Conservation (phyloP, 441 rosid species). For the Rhodomyrtus psidioides region DNA sequence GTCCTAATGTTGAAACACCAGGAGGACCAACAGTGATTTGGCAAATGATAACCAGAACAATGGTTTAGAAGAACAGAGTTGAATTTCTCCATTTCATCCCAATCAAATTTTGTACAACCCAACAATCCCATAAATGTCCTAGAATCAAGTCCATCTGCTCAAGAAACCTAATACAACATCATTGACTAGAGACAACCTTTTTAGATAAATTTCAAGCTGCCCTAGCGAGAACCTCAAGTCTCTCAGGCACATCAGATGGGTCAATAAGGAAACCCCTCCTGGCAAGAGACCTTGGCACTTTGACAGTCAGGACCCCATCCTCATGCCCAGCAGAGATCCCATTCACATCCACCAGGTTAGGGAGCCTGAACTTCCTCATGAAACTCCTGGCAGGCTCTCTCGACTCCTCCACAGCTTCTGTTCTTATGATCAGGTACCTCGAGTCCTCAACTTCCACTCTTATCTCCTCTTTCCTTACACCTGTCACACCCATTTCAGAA, state of each 20-base stretch:
- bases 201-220: constrained; percentile 44
- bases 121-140: background rate
- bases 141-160: background rate
- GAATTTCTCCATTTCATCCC: background rate
- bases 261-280: constrained; percentile 39
- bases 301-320: constrained; percentile 58
- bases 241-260: constrained; percentile 40
- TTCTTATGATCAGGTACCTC: constrained; percentile 52
- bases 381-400: constrained; percentile 35
- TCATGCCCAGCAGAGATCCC: constrained; percentile 62
- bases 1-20: background rate
- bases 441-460: constrained; percentile 77
- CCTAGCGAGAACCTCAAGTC: constrained; percentile 55
- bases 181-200: background rate
- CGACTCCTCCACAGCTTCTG: constrained; percentile 33
- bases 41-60: background rate
- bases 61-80: background rate
- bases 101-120: background rate
- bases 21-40: background rate
- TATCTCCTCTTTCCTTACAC: constrained; percentile 72
- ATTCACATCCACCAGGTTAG: constrained; percentile 38
- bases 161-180: background rate
- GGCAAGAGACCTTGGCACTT: constrained; percentile 43
- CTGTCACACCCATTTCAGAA: constrained; percentile 24
- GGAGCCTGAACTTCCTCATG: constrained; percentile 65